Evolutionary conservation across 345 rosid species (phyloP), one percentile per base, ranked within the genome.

Genomic region (Aquilaria sinensis): DNA sequence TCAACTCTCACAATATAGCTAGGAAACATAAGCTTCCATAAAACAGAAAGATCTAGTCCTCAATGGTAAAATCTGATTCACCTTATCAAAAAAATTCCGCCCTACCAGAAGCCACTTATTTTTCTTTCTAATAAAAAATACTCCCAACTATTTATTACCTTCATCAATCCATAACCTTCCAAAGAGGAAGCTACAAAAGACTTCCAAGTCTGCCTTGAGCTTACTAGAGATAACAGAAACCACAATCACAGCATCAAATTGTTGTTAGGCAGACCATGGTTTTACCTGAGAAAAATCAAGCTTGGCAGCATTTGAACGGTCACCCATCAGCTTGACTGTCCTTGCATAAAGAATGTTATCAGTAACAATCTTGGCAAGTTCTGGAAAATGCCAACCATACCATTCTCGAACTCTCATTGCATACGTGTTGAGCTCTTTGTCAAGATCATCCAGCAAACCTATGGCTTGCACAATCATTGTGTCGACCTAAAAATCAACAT

Each of bases 341-440:
- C 85, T 88, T 49, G 97, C 96, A 69, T 90, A 90, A 0, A 58
- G 77, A 30, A 90, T 85, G 72, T 84, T 88, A 61, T 90, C 97
- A 60, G 75, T 76, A 32, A 90, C 74, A 68, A 90, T 88, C 83
- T 84, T 90, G 4, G 90, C 89, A 59, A 90, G 93, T 79, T 90
- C 97, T 0, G 97, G 97, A 75, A 88, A 88, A 74, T 90, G 97
- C 97, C 96, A 90, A 29, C 96, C 96, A 6, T 88, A 88, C 97
- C 97, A 88, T 65, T 90, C 96, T 30, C 87, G 80, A 31, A 84
- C 90, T 57, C 97, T 84, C 97, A 88, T 90, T 0, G 93, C 90
- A 41, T 88, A 90, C 0, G 86, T 85, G 67, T 90, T 90, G 2
- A 88, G 78, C 75, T 90, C 97, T 72, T 90, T 90, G 75, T 90